Base-by-base conservation (phyloP, 2,329 filamentous ascomycete species). In the Didymella pomorum region DNA sequence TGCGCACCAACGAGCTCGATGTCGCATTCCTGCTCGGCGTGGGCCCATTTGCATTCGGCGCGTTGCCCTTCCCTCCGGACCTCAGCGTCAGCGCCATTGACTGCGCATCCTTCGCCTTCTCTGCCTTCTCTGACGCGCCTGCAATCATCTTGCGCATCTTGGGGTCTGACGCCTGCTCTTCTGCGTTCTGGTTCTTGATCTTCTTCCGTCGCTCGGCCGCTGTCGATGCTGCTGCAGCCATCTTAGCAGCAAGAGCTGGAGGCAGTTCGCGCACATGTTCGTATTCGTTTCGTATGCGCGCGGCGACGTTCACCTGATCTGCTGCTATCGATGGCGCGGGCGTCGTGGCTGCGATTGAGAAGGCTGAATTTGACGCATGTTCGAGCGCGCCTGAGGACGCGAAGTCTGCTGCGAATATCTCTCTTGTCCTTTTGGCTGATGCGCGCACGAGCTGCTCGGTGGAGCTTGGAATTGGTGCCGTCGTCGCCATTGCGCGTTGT, bases 261-360 rank as follows among this genome's bases (percentile, higher is more conserved):
- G 93, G 93, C 3, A 97, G 83, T 62, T 90, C 89, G 73, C 87
- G 86, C 21, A 95, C 89, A 71, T 88, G 82, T 67, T 88, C 85
- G 77, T 97, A 97, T 80, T 97, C 93, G 71, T 82, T 82, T 52
- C 83, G 83, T 72, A 91, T 87, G 46, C 89, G 86, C 52, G 83
- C 77, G 28, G 83, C 79, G 43, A 88, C 79, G 49, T 80, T 79
- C 44, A 81, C 74, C 61, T 77, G 76, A 57, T 82, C 79, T 43
- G 81, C 78, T 48, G 76, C 70, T 12, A 81, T 76, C 35, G 72
- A 71, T 4, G 80, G 77, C 44, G 80, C 78, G 28, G 79, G 76
- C 18, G 81, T 79, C 25, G 80, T 74, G 8, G 81, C 78, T 46
- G 80, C 78, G 55, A 80, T 76, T 4, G 79, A 75, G 44, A 75